Evolutionary conservation across 1,284 basidiomycete genomes (phyloP).

Genomic region (Fomitopsis pinicola): DNA sequence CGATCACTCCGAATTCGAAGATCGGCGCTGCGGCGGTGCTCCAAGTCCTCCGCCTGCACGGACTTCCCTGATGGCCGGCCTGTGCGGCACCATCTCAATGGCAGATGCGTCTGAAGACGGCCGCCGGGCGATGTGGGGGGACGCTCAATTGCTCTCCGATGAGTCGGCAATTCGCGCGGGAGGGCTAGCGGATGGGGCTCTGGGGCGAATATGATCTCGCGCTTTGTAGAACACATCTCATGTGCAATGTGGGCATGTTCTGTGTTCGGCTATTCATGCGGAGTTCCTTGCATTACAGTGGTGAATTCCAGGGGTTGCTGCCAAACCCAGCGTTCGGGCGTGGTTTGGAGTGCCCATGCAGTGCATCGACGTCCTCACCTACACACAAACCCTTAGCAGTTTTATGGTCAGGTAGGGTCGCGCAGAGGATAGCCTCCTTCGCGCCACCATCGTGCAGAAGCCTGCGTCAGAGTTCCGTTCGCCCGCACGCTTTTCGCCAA

Average conservation of each 20-base stretch:
- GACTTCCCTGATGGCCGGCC: neutral
- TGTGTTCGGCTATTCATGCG: too few species aligned
- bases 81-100: neutral
- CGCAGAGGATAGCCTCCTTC: neutral
- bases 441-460: neutral
- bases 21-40: constrained; percentile 1
- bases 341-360: too few species aligned
- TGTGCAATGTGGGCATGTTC: too few species aligned
- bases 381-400: neutral
- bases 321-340: too few species aligned
- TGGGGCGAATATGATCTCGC: neutral
- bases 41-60: neutral
- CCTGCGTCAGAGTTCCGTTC: neutral
- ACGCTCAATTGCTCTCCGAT: neutral
- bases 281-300: too few species aligned
- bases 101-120: neutral
- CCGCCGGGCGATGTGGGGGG: neutral
- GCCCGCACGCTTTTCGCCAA: neutral
- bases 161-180: neutral
- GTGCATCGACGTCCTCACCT: too few species aligned
- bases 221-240: neutral
- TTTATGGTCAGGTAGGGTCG: neutral
- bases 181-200: neutral
- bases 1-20: constrained; percentile 1
- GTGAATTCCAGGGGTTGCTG: too few species aligned